Percentiles rank a stretch among this genome's conserved stretches.
Conservation (phyloP, 371 early-diverging fungal species). For the Blastocladiella emersonii region DNA sequence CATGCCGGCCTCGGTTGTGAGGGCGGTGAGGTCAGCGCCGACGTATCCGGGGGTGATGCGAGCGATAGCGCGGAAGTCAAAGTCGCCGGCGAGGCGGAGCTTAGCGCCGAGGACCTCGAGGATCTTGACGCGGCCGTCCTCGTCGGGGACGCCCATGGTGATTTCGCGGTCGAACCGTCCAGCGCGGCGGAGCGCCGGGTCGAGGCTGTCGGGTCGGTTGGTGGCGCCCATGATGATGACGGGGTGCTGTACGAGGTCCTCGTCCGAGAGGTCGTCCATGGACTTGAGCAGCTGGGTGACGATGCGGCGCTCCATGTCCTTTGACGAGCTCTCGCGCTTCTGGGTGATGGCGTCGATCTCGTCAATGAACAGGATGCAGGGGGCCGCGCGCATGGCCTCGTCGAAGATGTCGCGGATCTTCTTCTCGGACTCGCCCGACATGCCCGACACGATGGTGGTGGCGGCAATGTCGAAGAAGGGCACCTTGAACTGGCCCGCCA, state of each 20-base stretch:
- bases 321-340: slow-evolving; percentile 96
- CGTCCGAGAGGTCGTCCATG: slow-evolving; percentile 58
- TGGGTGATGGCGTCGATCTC: slow-evolving; percentile 99
- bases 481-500: slow-evolving; percentile 91
- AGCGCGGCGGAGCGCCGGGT: slow-evolving; percentile 92
- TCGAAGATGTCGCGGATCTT: slow-evolving; percentile 97
- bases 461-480: slow-evolving; percentile 95
- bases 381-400: slow-evolving; percentile 79
- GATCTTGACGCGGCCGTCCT: slow-evolving; percentile 72
- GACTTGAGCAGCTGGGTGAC: slow-evolving; percentile 98
- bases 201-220: slow-evolving; percentile 94
- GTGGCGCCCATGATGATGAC: slow-evolving; percentile 99
- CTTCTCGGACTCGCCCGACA: slow-evolving; percentile 99
- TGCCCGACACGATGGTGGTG: slow-evolving; percentile 96
- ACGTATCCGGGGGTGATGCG: slow-evolving; percentile 97
- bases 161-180: slow-evolving; percentile 99
- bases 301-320: slow-evolving; percentile 98
- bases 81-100: slow-evolving; percentile 67
- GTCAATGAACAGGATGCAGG: slow-evolving; percentile 97
- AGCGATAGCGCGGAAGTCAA: slow-evolving; percentile 80
- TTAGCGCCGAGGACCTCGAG: slow-evolving; percentile 78
- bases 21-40: slow-evolving; percentile 94
- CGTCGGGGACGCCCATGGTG: slow-evolving; percentile 94
- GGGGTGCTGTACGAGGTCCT: slow-evolving; percentile 69
- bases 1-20: slow-evolving; percentile 95